Evolutionary conservation across 208 protist species (phyloP).

Genomic region (Herpetomonas samuelpessoai): DNA sequence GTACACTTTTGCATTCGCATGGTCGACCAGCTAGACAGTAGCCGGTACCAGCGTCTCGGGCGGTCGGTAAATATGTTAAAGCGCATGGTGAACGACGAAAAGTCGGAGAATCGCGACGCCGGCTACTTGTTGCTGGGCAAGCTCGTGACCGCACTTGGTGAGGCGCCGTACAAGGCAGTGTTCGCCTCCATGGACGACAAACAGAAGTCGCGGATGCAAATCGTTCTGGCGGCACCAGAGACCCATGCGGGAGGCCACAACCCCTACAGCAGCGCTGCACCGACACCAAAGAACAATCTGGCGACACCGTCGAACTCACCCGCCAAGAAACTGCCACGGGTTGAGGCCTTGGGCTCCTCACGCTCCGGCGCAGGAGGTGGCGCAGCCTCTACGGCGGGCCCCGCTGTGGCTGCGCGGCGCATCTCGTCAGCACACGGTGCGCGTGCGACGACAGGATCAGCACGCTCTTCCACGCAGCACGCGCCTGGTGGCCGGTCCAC

Average conservation of each 20-base stretch:
- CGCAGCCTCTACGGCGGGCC: neutral
- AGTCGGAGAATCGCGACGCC: constrained; percentile 65
- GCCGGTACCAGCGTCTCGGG: constrained; percentile 38
- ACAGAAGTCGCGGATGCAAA: constrained; percentile 49
- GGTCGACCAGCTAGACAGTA: constrained; percentile 39
- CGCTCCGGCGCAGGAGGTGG: neutral
- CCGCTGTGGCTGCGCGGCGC: neutral
- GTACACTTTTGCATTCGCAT: constrained; percentile 64
- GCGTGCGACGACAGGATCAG: neutral
- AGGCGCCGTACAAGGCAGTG: constrained; percentile 42
- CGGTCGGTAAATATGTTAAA: constrained; percentile 42
- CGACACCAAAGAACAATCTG: constrained; percentile 6
- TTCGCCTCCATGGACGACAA: constrained; percentile 68
- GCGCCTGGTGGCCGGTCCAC: neutral
- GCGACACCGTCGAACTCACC: constrained; percentile 53
- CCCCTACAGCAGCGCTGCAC: constrained; percentile 6
- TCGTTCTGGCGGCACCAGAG: constrained; percentile 13
- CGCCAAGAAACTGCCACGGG: constrained; percentile 50
- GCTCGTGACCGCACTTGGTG: constrained; percentile 55
- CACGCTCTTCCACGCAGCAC: constrained; percentile 2
- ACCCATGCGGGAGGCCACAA: constrained; percentile 1
- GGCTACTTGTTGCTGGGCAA: constrained; percentile 54
- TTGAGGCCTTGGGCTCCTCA: constrained; percentile 26
- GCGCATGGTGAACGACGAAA: constrained; percentile 84
- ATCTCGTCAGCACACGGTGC: neutral